Percentiles rank a stretch among this genome's conserved stretches.
Conservation (phyloP, 495 filamentous ascomycete genomes). For the Neurospora sublineolata region DNA sequence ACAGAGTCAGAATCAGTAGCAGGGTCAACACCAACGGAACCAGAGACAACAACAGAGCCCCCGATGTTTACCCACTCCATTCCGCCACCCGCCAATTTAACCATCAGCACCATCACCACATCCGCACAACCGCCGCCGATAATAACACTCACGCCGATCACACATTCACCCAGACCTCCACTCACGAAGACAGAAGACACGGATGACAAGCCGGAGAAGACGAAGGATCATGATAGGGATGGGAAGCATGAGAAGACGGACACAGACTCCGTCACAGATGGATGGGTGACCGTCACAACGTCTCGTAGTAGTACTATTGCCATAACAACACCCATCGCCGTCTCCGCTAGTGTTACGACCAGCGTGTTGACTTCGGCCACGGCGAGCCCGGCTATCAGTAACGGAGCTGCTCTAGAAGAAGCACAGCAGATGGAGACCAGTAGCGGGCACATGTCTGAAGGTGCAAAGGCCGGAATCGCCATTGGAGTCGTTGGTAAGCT, state of each 20-base stretch:
- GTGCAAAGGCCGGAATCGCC: slow-evolving; percentile 13
- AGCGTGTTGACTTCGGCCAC: neutral
- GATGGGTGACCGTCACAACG: neutral
- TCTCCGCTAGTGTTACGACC: neutral
- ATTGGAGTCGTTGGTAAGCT: slow-evolving; percentile 8
- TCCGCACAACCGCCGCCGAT: neutral
- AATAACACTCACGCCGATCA: neutral
- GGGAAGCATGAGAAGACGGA: neutral
- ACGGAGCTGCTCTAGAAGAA: neutral
- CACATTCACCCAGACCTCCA: neutral
- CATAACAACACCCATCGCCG: neutral
- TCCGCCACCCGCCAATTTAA: neutral
- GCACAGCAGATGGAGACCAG: neutral
- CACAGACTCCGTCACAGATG: neutral
- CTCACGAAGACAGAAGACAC: neutral
- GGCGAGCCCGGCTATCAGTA: neutral
- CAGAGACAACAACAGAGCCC: neutral
- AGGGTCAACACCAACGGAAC: neutral
- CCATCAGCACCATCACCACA: neutral
- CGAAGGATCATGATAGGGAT: neutral
- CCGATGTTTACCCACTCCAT: neutral
- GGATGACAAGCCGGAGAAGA: neutral
- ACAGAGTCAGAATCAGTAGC: neutral
- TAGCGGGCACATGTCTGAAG: neutral
- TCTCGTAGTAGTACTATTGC: neutral